Evolutionary conservation across 768 basidiomycete species (phyloP).

Genomic region (Boletus rubroflammeus): DNA sequence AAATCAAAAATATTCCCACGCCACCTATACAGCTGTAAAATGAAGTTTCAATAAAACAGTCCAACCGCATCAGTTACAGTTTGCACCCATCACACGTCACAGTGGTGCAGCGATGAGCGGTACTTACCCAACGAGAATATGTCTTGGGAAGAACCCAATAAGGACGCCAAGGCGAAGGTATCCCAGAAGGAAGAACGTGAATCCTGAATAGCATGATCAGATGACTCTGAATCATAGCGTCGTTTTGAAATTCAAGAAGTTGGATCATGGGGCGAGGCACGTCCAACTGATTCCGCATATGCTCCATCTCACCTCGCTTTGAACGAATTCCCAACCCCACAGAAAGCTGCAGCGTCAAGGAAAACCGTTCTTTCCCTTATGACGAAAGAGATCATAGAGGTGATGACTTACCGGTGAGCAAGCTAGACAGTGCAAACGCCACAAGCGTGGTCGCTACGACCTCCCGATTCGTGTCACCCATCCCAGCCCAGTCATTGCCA

Average conservation of each 20-base stretch:
- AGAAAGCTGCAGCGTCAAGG: not conserved
- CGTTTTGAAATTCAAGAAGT: slow-evolving; percentile 17
- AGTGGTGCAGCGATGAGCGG: slow-evolving; percentile 2
- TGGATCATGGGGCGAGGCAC: not conserved
- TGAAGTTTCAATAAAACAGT: not conserved
- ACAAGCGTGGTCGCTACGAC: slow-evolving; percentile 91
- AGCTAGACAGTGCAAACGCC: slow-evolving; percentile 80
- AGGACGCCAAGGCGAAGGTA: slow-evolving; percentile 77
- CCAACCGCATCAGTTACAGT: not conserved
- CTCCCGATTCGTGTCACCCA: slow-evolving; percentile 60
- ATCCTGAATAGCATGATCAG: slow-evolving; percentile 20
- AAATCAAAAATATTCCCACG: slow-evolving; percentile 89
- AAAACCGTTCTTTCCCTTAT: not conserved
- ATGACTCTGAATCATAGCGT: not conserved
- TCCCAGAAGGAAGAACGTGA: slow-evolving; percentile 86
- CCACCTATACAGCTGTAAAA: slow-evolving; percentile 76
- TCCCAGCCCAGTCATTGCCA: slow-evolving; percentile 21
- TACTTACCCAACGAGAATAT: slow-evolving; percentile 88
- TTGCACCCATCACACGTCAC: not conserved
- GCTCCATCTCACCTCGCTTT: not conserved
- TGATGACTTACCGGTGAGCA: slow-evolving; percentile 68
- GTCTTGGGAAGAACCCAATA: slow-evolving; percentile 94
- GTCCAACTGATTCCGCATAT: not conserved
- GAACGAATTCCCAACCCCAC: not conserved
- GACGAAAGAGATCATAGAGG: not conserved